Conservation (phyloP, 208 protist species). For the Trypanosoma melophagium region DNA sequence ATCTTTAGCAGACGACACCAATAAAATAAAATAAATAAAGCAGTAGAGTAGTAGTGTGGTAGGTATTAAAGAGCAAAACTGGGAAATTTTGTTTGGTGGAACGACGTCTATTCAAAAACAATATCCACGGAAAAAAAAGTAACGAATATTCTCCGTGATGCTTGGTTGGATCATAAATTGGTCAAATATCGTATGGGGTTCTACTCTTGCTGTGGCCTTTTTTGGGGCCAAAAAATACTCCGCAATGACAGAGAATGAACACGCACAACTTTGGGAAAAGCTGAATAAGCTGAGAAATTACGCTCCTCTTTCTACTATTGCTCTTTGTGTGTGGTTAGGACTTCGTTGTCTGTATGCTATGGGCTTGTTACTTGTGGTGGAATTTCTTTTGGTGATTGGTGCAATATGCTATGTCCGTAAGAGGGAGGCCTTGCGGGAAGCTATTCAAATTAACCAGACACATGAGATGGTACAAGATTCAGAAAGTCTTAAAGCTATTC, state of each 20-base stretch:
- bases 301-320: slow-evolving; percentile 26
- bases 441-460: slow-evolving; percentile 35
- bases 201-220: slow-evolving; percentile 32
- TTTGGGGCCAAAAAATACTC: slow-evolving; percentile 34
- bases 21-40: no score
- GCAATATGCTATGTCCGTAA: slow-evolving; percentile 45
- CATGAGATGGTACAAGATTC: slow-evolving; percentile 41
- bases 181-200: slow-evolving; percentile 48
- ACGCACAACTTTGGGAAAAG: slow-evolving; percentile 20
- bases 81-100: not conserved
- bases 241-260: slow-evolving; percentile 30
- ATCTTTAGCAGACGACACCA: no score
- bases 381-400: slow-evolving; percentile 48
- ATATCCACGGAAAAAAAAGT: not conserved
- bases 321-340: slow-evolving; percentile 40
- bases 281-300: slow-evolving; percentile 24
- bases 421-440: slow-evolving; percentile 30
- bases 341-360: slow-evolving; percentile 52
- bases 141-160: slow-evolving; percentile 17
- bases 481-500: slow-evolving; percentile 39
- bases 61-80: no score
- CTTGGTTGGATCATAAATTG: slow-evolving; percentile 47
- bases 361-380: slow-evolving; percentile 58
- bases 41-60: no score
- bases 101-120: not conserved